These are phyloP conservation scores for Chrysosporium queenslandicum DNA, from an alignment of 2,329 filamentous ascomycete genomes.

Conservation along the genomic window DNA sequence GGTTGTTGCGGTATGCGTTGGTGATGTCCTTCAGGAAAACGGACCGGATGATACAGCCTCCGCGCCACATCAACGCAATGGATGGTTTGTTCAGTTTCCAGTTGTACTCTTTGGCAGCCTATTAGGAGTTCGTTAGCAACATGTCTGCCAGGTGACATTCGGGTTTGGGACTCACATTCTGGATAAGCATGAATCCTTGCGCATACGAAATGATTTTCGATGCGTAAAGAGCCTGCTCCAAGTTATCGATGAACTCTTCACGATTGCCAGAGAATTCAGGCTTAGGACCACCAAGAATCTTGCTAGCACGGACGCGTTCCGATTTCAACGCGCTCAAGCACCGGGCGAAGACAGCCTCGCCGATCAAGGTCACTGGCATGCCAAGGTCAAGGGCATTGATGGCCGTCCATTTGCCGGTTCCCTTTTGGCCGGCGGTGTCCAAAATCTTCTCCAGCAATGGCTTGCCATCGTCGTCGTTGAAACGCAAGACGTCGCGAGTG, in stretches of 20 bases:
- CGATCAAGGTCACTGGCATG: constrained; percentile 96
- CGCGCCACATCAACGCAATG: constrained; percentile 99
- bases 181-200: constrained; percentile 99
- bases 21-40: constrained; percentile 99
- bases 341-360: constrained; percentile 89
- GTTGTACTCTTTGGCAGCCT: constrained; percentile 88
- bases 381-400: constrained; percentile 98
- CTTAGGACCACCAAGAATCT: constrained; percentile 65
- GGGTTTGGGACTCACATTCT: constrained; percentile 82
- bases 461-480: constrained; percentile 85
- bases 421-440: constrained; percentile 97
- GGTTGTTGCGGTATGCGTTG: constrained; percentile 85
- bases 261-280: constrained; percentile 81
- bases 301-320: constrained; percentile 75
- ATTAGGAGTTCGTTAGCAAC: constrained; percentile 15
- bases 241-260: constrained; percentile 86
- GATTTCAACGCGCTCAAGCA: constrained; percentile 91
- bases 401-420: constrained; percentile 99
- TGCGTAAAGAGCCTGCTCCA: constrained; percentile 97
- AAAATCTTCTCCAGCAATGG: constrained; percentile 97
- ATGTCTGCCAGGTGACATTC: too few species aligned
- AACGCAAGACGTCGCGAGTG: constrained; percentile 97
- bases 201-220: constrained; percentile 99
- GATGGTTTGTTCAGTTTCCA: constrained; percentile 99
- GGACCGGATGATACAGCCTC: constrained; percentile 98